These are phyloP conservation scores for Scopulariopsis brevicaulis DNA, from an alignment of 2,329 filamentous ascomycete species.

Conservation along the genomic window DNA sequence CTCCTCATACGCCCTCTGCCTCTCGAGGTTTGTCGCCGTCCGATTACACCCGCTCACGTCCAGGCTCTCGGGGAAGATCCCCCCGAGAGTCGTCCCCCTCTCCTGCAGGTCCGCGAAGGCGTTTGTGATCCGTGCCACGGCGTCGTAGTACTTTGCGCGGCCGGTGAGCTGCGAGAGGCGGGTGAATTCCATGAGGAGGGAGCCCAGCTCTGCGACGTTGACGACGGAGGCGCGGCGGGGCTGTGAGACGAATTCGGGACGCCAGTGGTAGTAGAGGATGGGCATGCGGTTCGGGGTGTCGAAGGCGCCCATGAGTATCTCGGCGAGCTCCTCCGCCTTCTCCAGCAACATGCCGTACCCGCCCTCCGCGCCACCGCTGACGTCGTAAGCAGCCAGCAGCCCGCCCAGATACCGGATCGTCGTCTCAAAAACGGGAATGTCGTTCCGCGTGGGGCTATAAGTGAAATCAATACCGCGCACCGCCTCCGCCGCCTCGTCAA, in stretches of 20 bases:
- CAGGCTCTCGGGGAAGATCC: constrained; percentile 67
- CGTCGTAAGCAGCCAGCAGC: constrained; percentile 74
- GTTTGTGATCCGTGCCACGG: constrained; percentile 74
- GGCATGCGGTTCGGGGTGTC: constrained; percentile 95
- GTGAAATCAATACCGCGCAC: constrained; percentile 76
- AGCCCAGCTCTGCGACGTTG: constrained; percentile 63
- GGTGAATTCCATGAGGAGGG: constrained; percentile 80
- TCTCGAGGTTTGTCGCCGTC: constrained; percentile 22
- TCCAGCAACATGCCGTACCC: constrained; percentile 57
- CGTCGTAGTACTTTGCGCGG: constrained; percentile 78
- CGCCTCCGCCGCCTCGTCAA: constrained; percentile 62
- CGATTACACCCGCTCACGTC: constrained; percentile 72
- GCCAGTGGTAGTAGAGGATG: constrained; percentile 68
- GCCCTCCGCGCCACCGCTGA: constrained; percentile 51
- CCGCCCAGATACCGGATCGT: constrained; percentile 87
- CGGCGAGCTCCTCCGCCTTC: constrained; percentile 70
- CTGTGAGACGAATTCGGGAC: constrained; percentile 50
- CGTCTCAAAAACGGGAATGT: constrained; percentile 88
- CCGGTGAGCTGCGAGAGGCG: constrained; percentile 76
- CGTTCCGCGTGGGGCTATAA: constrained; percentile 42
- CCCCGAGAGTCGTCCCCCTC: constrained; percentile 54
- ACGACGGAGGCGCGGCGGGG: constrained; percentile 50
- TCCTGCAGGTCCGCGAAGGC: constrained; percentile 67
- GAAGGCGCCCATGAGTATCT: constrained; percentile 72
- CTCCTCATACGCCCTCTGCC: background rate